These are phyloP conservation scores for Aspergillus hiratsukae DNA, from an alignment of 2,329 filamentous ascomycete genomes.

Conservation along the genomic window DNA sequence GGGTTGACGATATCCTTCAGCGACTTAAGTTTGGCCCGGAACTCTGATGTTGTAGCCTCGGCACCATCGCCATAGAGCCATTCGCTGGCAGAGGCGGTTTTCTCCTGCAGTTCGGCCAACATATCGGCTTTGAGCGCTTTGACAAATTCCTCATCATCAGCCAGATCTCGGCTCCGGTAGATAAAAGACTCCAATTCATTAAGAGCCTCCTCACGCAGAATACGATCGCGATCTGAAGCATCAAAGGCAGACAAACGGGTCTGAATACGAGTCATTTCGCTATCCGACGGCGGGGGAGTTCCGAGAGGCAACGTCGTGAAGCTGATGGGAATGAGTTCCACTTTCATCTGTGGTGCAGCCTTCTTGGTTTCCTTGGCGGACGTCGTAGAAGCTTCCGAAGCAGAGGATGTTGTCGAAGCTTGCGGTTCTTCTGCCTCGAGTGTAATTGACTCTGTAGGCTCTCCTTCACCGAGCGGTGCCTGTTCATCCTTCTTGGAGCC, in stretches of 20 bases:
- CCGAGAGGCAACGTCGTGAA: constrained; percentile 47
- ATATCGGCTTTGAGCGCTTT: constrained; percentile 65
- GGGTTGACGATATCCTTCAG: constrained; percentile 75
- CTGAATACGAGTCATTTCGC: constrained; percentile 51
- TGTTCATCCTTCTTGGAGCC: constrained; percentile 87
- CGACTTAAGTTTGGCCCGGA: constrained; percentile 71
- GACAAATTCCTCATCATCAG: constrained; percentile 72
- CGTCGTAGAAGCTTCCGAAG: constrained; percentile 47
- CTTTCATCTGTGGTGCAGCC: constrained; percentile 41
- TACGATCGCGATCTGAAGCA: constrained; percentile 71
- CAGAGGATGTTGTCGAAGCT: constrained; percentile 40
- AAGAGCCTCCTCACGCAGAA: constrained; percentile 75
- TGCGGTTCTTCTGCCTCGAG: constrained; percentile 44
- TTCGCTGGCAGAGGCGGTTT: constrained; percentile 67
- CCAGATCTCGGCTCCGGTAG: constrained; percentile 78
- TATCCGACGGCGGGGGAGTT: constrained; percentile 31
- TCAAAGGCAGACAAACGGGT: constrained; percentile 80
- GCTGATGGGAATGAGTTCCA: constrained; percentile 50
- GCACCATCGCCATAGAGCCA: constrained; percentile 88
- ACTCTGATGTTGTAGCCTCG: constrained; percentile 67
- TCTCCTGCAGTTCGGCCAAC: constrained; percentile 62
- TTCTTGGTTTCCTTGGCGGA: constrained; percentile 42
- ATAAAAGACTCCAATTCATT: constrained; percentile 94
- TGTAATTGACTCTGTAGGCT: constrained; percentile 46
- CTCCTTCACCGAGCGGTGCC: constrained; percentile 59